Evolutionary conservation across 345 rosid genomes (phyloP).

Genomic region (Acer yangbiense): DNA sequence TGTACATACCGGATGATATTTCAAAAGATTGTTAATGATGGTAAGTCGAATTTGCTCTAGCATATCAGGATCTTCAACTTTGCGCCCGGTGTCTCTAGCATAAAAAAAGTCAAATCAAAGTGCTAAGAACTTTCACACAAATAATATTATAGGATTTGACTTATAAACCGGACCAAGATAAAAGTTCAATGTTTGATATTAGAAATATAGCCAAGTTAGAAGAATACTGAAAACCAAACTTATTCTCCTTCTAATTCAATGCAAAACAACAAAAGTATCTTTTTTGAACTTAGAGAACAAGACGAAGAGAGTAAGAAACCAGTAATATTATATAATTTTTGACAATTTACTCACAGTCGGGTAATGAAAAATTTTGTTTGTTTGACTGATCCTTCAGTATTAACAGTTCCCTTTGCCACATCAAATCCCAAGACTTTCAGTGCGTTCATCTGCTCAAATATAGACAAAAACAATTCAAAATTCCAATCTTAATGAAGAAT

Average conservation of each 20-base stretch:
- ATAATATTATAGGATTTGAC: neutral
- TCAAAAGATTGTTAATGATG: slow-evolving; percentile 88
- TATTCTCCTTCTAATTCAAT: neutral
- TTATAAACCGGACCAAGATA: neutral
- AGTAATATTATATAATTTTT: neutral
- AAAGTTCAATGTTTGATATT: neutral
- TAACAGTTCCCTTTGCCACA: slow-evolving; percentile 83
- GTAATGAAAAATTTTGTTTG: slow-evolving; percentile 78
- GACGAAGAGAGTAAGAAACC: slow-evolving; percentile 2
- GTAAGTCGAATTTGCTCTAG: slow-evolving; percentile 92
- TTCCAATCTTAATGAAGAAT: neutral
- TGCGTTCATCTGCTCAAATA: slow-evolving; percentile 69
- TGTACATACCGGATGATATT: slow-evolving; percentile 89
- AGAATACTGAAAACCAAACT: neutral
- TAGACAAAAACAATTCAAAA: slow-evolving; percentile 8
- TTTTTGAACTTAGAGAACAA: neutral
- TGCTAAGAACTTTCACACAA: slow-evolving; percentile 24
- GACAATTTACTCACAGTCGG: slow-evolving; percentile 56
- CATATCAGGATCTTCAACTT: slow-evolving; percentile 94
- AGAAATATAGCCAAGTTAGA: neutral
- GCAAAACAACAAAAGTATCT: neutral
- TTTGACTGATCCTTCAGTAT: slow-evolving; percentile 74
- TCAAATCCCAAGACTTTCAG: slow-evolving; percentile 86
- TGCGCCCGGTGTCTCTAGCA: slow-evolving; percentile 81
- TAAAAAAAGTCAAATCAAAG: slow-evolving; percentile 26